Conservation (phyloP, 257 asterid species). For the Plantago elongata region DNA sequence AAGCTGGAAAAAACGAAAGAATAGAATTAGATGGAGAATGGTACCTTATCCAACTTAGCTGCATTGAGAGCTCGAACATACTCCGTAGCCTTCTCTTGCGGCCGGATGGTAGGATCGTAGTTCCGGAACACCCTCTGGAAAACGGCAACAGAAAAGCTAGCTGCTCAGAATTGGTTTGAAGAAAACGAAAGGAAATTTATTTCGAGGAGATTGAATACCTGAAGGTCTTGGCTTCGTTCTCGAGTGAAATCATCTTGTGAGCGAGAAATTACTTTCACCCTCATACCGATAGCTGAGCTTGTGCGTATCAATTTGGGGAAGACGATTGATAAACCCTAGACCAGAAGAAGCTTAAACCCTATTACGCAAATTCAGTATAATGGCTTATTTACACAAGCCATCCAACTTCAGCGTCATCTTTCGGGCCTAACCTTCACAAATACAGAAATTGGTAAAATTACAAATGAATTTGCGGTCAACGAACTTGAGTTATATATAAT, state of each 20-base stretch:
- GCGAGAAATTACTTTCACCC: slow-evolving; percentile 79
- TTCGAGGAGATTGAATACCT: slow-evolving; percentile 33
- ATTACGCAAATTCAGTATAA: too few species aligned
- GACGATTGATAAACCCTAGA: too few species aligned
- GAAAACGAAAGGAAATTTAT: neutral
- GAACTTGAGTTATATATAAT: too few species aligned
- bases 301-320: neutral
- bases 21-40: neutral
- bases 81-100: slow-evolving; percentile 86
- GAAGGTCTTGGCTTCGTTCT: slow-evolving; percentile 95
- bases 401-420: too few species aligned
- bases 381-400: too few species aligned
- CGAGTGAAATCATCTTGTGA: slow-evolving; percentile 87
- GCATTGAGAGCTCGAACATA: slow-evolving; percentile 92
- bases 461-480: too few species aligned
- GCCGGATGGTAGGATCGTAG: slow-evolving; percentile 71
- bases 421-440: too few species aligned
- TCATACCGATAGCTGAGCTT: slow-evolving; percentile 33
- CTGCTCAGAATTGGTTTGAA: neutral
- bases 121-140: slow-evolving; percentile 78
- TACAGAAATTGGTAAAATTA: too few species aligned
- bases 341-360: too few species aligned
- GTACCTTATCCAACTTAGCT: slow-evolving; percentile 87
- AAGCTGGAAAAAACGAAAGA: neutral
- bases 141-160: neutral